Conservation (phyloP, 306 rosid species). For the Citrullus amarus region DNA sequence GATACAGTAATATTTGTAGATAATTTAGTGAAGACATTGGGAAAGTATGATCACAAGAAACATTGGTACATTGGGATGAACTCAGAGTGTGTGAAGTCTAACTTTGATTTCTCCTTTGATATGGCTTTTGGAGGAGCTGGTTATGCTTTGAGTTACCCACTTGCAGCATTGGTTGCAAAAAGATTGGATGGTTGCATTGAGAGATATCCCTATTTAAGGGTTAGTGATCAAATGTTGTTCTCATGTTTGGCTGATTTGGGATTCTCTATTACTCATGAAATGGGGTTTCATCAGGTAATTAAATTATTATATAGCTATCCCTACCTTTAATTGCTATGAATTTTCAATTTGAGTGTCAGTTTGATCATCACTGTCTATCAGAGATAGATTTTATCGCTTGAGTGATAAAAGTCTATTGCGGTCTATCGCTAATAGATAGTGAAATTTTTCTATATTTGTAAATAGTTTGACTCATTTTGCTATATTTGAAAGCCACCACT, state of each 20-base stretch:
- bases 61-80: slow-evolving; percentile 25
- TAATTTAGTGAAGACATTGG: slow-evolving; percentile 26
- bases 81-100: slow-evolving; percentile 28
- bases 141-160: slow-evolving; percentile 37
- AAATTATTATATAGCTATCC: neutral
- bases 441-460: no score
- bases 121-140: slow-evolving; percentile 51
- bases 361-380: no score
- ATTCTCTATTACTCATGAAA: slow-evolving; percentile 15
- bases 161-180: slow-evolving; percentile 10
- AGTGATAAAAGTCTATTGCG: no score
- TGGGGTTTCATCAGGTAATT: slow-evolving; percentile 44
- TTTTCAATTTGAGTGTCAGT: no score
- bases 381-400: no score
- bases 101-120: slow-evolving; percentile 20
- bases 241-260: slow-evolving; percentile 35
- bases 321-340: no score
- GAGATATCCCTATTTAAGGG: slow-evolving; percentile 19
- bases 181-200: slow-evolving; percentile 26
- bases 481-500: no score
- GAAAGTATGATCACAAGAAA: slow-evolving; percentile 26
- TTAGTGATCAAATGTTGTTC: slow-evolving; percentile 29
- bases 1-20: slow-evolving; percentile 30
- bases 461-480: no score
- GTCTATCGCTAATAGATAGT: no score